These are phyloP conservation scores for Pugionium cornutum DNA, from an alignment of 345 rosid genomes.

Conservation along the genomic window DNA sequence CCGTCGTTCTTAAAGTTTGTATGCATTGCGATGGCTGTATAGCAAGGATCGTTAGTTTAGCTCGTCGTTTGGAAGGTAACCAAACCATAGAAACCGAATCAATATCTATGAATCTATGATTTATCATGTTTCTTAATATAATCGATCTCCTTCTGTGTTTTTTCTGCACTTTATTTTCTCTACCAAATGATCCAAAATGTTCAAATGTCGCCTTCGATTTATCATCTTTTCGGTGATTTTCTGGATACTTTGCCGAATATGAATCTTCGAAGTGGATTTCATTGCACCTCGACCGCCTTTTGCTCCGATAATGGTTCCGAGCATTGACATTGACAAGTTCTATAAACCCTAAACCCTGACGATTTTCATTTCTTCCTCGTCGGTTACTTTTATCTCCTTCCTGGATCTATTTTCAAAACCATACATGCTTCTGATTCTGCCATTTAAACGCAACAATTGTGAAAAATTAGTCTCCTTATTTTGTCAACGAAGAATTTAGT, in stretches of 20 bases:
- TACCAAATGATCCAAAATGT: background rate
- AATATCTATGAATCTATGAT: background rate
- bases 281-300: background rate
- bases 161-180: background rate
- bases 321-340: background rate
- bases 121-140: background rate
- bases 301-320: background rate
- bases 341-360: too few relatives aligned
- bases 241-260: background rate
- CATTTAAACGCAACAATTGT: too few relatives aligned
- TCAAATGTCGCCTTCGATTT: constrained; percentile 8
- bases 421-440: background rate
- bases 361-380: too few relatives aligned
- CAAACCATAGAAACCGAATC: constrained; percentile 14
- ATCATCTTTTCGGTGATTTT: background rate
- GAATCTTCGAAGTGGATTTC: background rate
- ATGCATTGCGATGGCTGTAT: constrained; percentile 36
- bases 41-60: constrained; percentile 12
- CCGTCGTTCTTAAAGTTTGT: constrained; percentile 28
- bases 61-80: constrained; percentile 32
- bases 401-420: background rate
- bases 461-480: too few relatives aligned
- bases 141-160: background rate
- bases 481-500: background rate
- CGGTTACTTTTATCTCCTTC: too few relatives aligned